Evolutionary conservation across 257 asterid genomes (phyloP).

Genomic region (Osmanthus fragrans): DNA sequence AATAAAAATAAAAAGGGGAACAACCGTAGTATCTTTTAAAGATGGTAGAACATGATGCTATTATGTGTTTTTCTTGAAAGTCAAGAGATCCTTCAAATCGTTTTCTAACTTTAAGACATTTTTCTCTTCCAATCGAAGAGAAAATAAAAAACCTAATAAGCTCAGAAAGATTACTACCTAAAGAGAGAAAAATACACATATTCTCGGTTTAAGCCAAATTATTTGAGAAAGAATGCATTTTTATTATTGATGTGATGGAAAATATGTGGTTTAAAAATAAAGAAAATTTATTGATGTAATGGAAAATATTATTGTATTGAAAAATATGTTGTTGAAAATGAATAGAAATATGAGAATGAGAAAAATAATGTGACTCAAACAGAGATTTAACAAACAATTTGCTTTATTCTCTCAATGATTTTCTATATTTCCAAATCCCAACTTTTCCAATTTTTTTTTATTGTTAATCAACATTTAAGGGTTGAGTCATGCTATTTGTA

Average conservation of each 20-base stretch:
- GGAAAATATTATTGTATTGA: too few species aligned
- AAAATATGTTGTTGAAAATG: too few species aligned
- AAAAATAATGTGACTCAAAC: too few species aligned
- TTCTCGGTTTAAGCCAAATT: too few species aligned
- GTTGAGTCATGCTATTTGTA: too few species aligned
- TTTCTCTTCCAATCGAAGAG: background rate
- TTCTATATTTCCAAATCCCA: background rate
- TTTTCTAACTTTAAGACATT: background rate
- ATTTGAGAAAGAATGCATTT: too few species aligned
- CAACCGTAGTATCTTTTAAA: background rate
- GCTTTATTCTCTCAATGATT: conserved; percentile 4
- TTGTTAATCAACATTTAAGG: background rate
- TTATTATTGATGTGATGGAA: too few species aligned
- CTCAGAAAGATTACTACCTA: conserved; percentile 3
- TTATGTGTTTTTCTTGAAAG: background rate
- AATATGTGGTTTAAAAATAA: too few species aligned
- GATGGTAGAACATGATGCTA: background rate
- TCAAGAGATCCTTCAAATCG: background rate
- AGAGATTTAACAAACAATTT: too few species aligned
- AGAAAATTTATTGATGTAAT: too few species aligned
- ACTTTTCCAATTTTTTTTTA: background rate
- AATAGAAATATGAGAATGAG: too few species aligned
- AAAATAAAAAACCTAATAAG: background rate
- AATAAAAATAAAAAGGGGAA: too few species aligned
- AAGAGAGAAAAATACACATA: background rate